Evolutionary conservation across 2,329 filamentous ascomycete species (phyloP).

Genomic region (Tolypocladium ovalisporum): DNA sequence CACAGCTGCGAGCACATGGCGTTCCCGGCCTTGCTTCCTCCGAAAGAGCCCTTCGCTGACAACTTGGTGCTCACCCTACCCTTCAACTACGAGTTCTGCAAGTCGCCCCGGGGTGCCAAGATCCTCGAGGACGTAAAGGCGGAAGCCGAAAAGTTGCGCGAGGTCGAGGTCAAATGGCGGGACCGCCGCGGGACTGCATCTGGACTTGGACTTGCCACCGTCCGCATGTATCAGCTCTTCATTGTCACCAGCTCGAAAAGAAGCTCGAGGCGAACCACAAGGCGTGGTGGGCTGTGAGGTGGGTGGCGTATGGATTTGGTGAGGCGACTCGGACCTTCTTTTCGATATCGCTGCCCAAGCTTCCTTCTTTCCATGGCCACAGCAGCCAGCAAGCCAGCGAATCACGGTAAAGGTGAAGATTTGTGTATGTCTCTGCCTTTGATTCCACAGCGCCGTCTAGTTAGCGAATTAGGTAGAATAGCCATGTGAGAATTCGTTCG

Average conservation of each 20-base stretch:
- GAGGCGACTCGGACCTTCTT: background rate
- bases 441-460: background rate
- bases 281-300: background rate
- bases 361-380: too few relatives aligned
- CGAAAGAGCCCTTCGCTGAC: background rate
- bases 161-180: background rate
- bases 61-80: constrained; percentile 2
- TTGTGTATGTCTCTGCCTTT: background rate
- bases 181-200: background rate
- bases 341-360: background rate
- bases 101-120: background rate
- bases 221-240: too few relatives aligned
- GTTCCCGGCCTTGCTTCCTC: background rate
- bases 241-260: background rate
- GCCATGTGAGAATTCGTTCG: background rate
- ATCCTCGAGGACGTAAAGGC: background rate
- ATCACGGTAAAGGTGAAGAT: background rate
- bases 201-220: background rate
- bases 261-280: background rate
- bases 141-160: background rate
- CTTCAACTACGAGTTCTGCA: constrained; percentile 10
- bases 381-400: background rate
- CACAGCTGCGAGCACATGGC: constrained; percentile 10
- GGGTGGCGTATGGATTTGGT: background rate
- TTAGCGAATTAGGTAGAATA: background rate